Percentiles rank a stretch among this genome's conserved stretches.
These are phyloP conservation scores for Circinella minor DNA, from an alignment of 371 early-diverging fungal genomes.

Conservation along the genomic window DNA sequence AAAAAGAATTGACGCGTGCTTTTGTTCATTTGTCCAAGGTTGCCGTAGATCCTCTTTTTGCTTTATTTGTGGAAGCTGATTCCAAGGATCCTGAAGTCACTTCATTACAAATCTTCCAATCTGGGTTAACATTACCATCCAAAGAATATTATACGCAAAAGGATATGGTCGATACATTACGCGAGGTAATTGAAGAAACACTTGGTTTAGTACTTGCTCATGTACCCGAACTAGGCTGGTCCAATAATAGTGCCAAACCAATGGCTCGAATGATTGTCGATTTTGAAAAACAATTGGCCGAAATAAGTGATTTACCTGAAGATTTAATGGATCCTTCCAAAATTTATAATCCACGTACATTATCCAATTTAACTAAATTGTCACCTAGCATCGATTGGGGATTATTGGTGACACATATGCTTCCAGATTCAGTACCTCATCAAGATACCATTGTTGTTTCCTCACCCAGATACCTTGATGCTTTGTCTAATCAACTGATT, in stretches of 20 bases:
- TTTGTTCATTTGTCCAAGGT: constrained; percentile 16
- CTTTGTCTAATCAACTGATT: constrained; percentile 8
- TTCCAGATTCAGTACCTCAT: neutral
- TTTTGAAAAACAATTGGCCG: constrained; percentile 57
- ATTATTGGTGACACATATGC: constrained; percentile 1
- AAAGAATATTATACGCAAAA: constrained; percentile 61
- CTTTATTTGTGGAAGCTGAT: constrained; percentile 43
- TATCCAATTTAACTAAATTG: constrained; percentile 37
- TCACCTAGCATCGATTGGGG: constrained; percentile 37
- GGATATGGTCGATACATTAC: constrained; percentile 30
- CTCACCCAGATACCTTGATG: constrained; percentile 21
- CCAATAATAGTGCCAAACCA: constrained; percentile 16
- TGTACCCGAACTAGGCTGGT: constrained; percentile 10
- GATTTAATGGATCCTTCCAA: constrained; percentile 53
- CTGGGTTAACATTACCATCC: constrained; percentile 60
- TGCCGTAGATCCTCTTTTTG: constrained; percentile 29
- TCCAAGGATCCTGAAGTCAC: constrained; percentile 50
- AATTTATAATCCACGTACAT: constrained; percentile 53
- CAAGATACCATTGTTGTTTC: constrained; percentile 17
- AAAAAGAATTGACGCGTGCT: constrained; percentile 16
- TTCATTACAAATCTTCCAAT: constrained; percentile 48
- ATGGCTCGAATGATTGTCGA: constrained; percentile 44
- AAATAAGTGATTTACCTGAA: constrained; percentile 33
- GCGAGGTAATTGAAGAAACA: constrained; percentile 33
- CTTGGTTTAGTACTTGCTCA: constrained; percentile 23